Base-by-base conservation (phyloP, 2,329 filamentous ascomycete species). In the Diplodia sapinea region DNA sequence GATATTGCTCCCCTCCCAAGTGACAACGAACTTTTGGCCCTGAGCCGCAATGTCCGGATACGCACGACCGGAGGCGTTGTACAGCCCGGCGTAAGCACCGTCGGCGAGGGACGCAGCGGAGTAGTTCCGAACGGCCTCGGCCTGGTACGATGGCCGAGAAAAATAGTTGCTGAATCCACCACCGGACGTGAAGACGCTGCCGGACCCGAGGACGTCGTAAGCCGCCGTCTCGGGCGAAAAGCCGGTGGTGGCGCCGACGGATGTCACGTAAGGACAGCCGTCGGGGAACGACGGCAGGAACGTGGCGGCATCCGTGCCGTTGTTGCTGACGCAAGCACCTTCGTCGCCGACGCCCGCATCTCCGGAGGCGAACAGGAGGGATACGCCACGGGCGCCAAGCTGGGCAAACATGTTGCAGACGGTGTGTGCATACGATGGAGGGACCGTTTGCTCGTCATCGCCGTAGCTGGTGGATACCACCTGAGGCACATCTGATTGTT, bases 201-300 rank as follows among this genome's bases (percentile, higher is more conserved):
- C 75, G 54, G 80, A 80, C 50, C 70, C 69, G 0, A 69, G 69
- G 0, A 71, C 72, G 69, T 76, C 76, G 72, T 80, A 81, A 23
- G 84, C 82, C 4, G 81, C 81, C 17, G 81, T 81, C 69, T 89
- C 89, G 0, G 87, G 87, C 69, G 82, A 74, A 51, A 83, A 79
- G 70, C 81, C 77, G 70, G 81, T 79, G 1, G 87, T 88, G 1
- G 86, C 89, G 7, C 90, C 90, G 1, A 92, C 85, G 2, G 84
- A 79, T 0, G 90, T 92, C 8, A 91, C 85, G 75, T 86, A 92
- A 0, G 89, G 89, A 71, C 90, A 92, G 0, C 85, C 84, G 0
- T 85, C 85, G 0, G 90, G 90, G 77, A 91, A 92, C 5, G 83
- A 84, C 1, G 88, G 83, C 36, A 87, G 79, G 73, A 89, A 87